These are phyloP conservation scores for Blastomyces emzantsi DNA, from an alignment of 2,329 filamentous ascomycete species.

Conservation along the genomic window DNA sequence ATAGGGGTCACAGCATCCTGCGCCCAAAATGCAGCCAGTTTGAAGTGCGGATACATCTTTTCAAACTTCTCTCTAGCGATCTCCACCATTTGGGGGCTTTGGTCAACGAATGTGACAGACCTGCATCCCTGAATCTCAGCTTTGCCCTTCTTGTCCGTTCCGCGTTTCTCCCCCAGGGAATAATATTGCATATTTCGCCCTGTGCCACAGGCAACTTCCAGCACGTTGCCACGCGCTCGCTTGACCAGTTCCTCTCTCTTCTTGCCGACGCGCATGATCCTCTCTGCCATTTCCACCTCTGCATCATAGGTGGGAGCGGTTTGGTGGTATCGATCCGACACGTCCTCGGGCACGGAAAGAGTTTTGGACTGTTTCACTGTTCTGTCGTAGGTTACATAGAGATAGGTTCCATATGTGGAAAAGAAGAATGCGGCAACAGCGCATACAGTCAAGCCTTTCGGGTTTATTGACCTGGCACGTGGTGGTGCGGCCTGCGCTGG, in stretches of 20 bases:
- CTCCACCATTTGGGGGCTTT: constrained; percentile 41
- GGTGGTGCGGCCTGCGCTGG: constrained; percentile 18
- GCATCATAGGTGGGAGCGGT: constrained; percentile 38
- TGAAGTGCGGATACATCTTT: constrained; percentile 26
- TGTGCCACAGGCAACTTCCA: constrained; percentile 44
- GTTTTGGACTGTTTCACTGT: constrained; percentile 27
- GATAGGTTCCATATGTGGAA: constrained; percentile 37
- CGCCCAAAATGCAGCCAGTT: constrained; percentile 26
- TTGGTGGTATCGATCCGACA: constrained; percentile 40
- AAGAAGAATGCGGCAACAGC: constrained; percentile 34
- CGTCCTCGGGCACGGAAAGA: constrained; percentile 32
- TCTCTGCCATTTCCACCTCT: constrained; percentile 39
- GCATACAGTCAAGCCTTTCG: constrained; percentile 28
- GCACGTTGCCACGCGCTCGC: constrained; percentile 38
- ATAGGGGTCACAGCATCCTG: constrained; percentile 30
- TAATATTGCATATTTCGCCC: constrained; percentile 42
- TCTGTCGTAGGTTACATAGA: constrained; percentile 36
- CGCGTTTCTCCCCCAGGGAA: constrained; percentile 30
- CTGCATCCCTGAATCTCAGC: constrained; percentile 29
- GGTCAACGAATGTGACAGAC: constrained; percentile 40
- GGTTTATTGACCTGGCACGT: constrained; percentile 9
- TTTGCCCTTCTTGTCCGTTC: constrained; percentile 25
- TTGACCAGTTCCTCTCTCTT: constrained; percentile 36
- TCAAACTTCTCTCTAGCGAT: constrained; percentile 38
- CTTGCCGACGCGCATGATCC: constrained; percentile 32